Base-by-base conservation (phyloP, 2,329 filamentous ascomycete genomes). In the Xylariales sp. region DNA sequence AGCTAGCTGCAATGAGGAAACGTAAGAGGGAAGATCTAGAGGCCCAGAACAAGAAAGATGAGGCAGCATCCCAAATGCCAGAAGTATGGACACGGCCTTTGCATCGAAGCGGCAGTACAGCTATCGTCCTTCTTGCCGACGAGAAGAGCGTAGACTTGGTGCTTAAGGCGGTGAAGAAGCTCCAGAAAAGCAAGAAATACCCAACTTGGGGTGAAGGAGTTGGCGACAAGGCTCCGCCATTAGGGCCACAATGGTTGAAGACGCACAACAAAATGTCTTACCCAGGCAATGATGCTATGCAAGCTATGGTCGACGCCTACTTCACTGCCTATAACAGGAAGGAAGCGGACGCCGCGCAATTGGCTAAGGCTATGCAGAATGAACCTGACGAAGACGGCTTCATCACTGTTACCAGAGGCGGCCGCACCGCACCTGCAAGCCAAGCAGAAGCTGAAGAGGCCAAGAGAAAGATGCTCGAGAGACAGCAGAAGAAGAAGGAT, bases 321-420 rank as follows among this genome's bases (percentile, higher is more conserved):
- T 95, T 97, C 74, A 76, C 78, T 16, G 72, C 81, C n/a, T 97
- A 89, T 68, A 85, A 73, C 67, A 77, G 58, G 67, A 87, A 71
- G 66, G 86, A 76, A 71, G 80, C 62, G 65, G 83, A 71, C 63
- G 82, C 71, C 52, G 74, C 57, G 50, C 82, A 69, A 66, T 74
- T 70, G 58, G 84, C 66, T 58, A 81, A 78, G 65, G 69, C 76
- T 42, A 69, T 84, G 46, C 80, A 87, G 46, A 84, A 85, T 51
- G 82, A 88, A 55, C 88, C 91, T 0, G 93, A 98, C 61, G 90
- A 88, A 57, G 93, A 98, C 62, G 93, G 93, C 2, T 98, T 98
- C 60, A 77, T 97, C 36, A 97, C 90, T 3, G 93, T 98, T 18
- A 86, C 83, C 2, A 77, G 86, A 41, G 89, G 89, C 19, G 86